Conservation (phyloP, 1,284 basidiomycete species). For the Marasmius sp. region DNA sequence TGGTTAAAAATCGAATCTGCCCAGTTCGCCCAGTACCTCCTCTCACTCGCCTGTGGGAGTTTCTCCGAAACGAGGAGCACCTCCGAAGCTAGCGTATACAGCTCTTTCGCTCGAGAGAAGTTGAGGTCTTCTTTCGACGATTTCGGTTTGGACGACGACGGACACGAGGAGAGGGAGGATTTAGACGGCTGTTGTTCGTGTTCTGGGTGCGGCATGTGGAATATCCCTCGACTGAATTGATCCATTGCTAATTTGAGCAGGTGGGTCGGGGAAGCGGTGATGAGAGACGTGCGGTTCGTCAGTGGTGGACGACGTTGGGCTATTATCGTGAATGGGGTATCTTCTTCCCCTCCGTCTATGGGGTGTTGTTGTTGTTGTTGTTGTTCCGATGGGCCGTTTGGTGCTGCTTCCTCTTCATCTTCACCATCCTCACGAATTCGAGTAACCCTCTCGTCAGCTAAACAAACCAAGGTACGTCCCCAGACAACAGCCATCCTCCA, state of each 20-base stretch:
- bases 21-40: conserved; percentile 58
- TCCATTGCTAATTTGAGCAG: conserved; percentile 61
- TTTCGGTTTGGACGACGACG: conserved; percentile 10
- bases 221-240: conserved; percentile 65
- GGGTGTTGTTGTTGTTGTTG: conserved; percentile 15
- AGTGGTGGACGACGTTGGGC: conserved; percentile 49
- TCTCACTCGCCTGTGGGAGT: conserved; percentile 39
- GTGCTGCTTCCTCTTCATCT: too few relatives aligned
- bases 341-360: conserved; percentile 47
- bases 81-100: conserved; percentile 60
- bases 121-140: conserved; percentile 8
- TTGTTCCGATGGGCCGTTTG: too few relatives aligned
- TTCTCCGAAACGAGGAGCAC: conserved; percentile 61
- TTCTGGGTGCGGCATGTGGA: conserved; percentile 64
- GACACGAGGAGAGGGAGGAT: background rate
- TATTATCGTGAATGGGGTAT: conserved; percentile 56
- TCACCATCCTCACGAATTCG: conserved; percentile 14
- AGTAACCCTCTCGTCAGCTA: conserved; percentile 50
- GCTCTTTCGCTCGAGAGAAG: conserved; percentile 57
- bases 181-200: conserved; percentile 16
- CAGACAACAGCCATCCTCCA: conserved; percentile 68
- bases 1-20: conserved; percentile 60
- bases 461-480: conserved; percentile 59
- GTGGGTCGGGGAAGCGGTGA: conserved; percentile 44
- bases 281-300: conserved; percentile 49